These are phyloP conservation scores for Termitomyces sp. DNA, from an alignment of 768 basidiomycete genomes.

Conservation along the genomic window DNA sequence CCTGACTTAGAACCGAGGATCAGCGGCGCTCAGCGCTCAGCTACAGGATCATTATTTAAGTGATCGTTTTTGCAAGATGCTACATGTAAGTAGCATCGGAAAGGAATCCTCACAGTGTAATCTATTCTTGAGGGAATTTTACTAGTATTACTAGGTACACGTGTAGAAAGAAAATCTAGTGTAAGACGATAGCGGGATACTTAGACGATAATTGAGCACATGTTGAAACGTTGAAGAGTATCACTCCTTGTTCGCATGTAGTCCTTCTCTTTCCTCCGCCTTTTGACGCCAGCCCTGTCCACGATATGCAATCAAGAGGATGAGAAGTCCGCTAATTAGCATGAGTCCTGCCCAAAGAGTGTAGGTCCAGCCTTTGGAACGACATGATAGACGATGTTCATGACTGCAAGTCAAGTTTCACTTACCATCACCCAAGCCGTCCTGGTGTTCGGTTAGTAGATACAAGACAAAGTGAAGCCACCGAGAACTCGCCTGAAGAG, in stretches of 20 bases:
- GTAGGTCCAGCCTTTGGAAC: slow-evolving; percentile 55
- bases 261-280: slow-evolving; percentile 42
- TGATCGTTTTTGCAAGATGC: neutral
- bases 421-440: slow-evolving; percentile 72
- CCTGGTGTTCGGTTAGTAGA: slow-evolving; percentile 29
- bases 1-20: no score
- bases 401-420: neutral
- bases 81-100: neutral
- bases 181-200: neutral
- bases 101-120: neutral
- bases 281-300: slow-evolving; percentile 58
- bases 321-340: slow-evolving; percentile 48
- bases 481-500: slow-evolving; percentile 52
- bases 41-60: no score
- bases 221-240: neutral
- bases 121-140: neutral
- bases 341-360: slow-evolving; percentile 58
- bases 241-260: neutral
- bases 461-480: slow-evolving; percentile 2
- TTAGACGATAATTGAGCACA: no score
- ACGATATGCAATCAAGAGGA: slow-evolving; percentile 60
- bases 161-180: neutral
- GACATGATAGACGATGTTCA: neutral
- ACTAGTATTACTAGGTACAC: neutral
- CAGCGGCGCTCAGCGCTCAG: no score